phyloP scores from a whole-genome alignment of 345 rosid species.

The Eucalyptus sideroxylon region DNA sequence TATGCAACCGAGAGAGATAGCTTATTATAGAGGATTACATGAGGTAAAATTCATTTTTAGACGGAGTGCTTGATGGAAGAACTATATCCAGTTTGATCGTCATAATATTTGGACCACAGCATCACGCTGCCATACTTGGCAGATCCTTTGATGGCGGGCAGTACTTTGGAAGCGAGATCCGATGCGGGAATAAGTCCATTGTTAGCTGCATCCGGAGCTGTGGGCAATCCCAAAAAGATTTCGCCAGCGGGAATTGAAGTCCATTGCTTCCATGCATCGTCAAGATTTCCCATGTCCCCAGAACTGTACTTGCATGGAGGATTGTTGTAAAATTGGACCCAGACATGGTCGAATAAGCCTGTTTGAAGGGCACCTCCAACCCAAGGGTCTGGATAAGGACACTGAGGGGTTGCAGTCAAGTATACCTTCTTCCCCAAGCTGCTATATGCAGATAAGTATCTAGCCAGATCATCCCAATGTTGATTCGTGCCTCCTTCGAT shows the following conservation, averaged over 20 bases:
- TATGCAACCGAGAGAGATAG: neutral
- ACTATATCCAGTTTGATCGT: constrained; percentile 2
- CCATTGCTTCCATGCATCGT: constrained; percentile 12
- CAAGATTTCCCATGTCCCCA: neutral
- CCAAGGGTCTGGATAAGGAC: constrained; percentile 7
- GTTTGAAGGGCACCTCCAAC: constrained; percentile 4
- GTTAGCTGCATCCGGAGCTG: neutral
- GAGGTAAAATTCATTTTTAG: neutral
- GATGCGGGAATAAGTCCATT: constrained; percentile 3
- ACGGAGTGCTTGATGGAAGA: constrained; percentile 1
- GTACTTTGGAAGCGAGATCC: constrained; percentile 1
- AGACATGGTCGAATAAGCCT: constrained; percentile 3
- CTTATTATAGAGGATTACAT: neutral
- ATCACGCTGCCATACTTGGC: constrained; percentile 14
- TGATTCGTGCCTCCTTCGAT: constrained; percentile 4
- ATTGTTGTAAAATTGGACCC: constrained; percentile 16
- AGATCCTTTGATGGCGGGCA: constrained; percentile 3
- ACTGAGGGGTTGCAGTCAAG: constrained; percentile 11
- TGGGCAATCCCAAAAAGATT: constrained; percentile 14
- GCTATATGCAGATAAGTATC: constrained; percentile 1
- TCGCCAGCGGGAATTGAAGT: neutral
- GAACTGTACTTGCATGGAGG: constrained; percentile 7
- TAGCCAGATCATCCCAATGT: constrained; percentile 11
- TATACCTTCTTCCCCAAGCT: constrained; percentile 9
- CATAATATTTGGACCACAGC: constrained; percentile 10